A percentile compares a stretch with the other conserved stretches of the same genome.
Evolutionary conservation across 1,284 basidiomycete species (phyloP).

Genomic region (Bjerkandera adusta): DNA sequence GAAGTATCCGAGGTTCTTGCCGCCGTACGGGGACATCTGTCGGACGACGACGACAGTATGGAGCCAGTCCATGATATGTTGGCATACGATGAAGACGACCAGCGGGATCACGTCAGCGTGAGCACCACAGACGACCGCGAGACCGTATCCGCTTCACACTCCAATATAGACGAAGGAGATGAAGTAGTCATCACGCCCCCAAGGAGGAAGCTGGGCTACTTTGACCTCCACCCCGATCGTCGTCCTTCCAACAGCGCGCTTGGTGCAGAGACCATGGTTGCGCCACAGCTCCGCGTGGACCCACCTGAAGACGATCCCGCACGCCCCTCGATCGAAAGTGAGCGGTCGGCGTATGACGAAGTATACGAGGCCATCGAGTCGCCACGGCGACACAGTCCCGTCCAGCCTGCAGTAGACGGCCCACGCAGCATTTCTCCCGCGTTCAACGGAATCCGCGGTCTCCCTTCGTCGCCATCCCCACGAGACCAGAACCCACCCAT

Average conservation of each 20-base stretch:
- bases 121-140: slow-evolving; percentile 3
- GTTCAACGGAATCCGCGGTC: too few species aligned
- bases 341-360: slow-evolving; percentile 11
- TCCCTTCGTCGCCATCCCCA: neutral
- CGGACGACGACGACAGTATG: slow-evolving; percentile 44
- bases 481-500: slow-evolving; percentile 6
- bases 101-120: slow-evolving; percentile 14
- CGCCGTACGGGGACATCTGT: slow-evolving; percentile 53
- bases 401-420: neutral
- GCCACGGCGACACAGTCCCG: neutral
- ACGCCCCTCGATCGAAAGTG: slow-evolving; percentile 37
- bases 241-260: slow-evolving; percentile 24
- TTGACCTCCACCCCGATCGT: slow-evolving; percentile 64
- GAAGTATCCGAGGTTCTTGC: slow-evolving; percentile 73
- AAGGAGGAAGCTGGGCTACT: slow-evolving; percentile 49
- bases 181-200: slow-evolving; percentile 19
- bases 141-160: slow-evolving; percentile 19
- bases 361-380: neutral
- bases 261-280: neutral
- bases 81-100: slow-evolving; percentile 21
- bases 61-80: slow-evolving; percentile 38
- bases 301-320: neutral
- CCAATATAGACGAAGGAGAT: slow-evolving; percentile 28
- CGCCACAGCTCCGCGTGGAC: slow-evolving; percentile 4
- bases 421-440: neutral